These are phyloP conservation scores for Geotrichum cucujoidarum DNA, from an alignment of 1,139 yeast genomes.

Conservation along the genomic window DNA sequence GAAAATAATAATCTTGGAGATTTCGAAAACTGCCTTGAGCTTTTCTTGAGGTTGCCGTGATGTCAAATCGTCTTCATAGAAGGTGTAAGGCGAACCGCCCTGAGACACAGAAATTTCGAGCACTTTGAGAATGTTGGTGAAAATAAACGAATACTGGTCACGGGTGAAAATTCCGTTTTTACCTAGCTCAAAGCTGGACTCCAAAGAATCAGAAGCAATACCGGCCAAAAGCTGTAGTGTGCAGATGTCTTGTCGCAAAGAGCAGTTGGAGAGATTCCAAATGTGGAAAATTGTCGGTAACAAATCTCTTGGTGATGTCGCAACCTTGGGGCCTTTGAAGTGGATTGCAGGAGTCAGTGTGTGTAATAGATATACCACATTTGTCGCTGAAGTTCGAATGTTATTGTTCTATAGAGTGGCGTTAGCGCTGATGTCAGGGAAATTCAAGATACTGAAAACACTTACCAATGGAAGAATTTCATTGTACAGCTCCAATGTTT, in stretches of 20 bases:
- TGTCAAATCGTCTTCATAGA: slow-evolving; percentile 27
- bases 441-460: no score
- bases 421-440: no score
- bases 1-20: slow-evolving; percentile 59
- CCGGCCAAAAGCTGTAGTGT: slow-evolving; percentile 63
- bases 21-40: slow-evolving; percentile 30
- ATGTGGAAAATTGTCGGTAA: slow-evolving; percentile 62
- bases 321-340: slow-evolving; percentile 18
- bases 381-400: slow-evolving; percentile 10
- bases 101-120: slow-evolving; percentile 39
- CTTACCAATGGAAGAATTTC: slow-evolving; percentile 44
- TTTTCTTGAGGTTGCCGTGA: slow-evolving; percentile 26
- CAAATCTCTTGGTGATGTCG: slow-evolving; percentile 26
- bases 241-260: slow-evolving; percentile 60
- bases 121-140: slow-evolving; percentile 44
- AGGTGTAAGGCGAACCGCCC: slow-evolving; percentile 36
- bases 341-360: slow-evolving; percentile 30
- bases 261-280: slow-evolving; percentile 61
- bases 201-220: slow-evolving; percentile 46
- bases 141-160: slow-evolving; percentile 54
- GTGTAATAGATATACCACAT: slow-evolving; percentile 13
- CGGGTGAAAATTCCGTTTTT: slow-evolving; percentile 59
- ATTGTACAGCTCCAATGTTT: slow-evolving; percentile 38
- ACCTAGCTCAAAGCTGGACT: slow-evolving; percentile 37
- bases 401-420: slow-evolving; percentile 13